Evolutionary conservation across 129 eudicot species (phyloP).

Genomic region (Cynara cardunculus): DNA sequence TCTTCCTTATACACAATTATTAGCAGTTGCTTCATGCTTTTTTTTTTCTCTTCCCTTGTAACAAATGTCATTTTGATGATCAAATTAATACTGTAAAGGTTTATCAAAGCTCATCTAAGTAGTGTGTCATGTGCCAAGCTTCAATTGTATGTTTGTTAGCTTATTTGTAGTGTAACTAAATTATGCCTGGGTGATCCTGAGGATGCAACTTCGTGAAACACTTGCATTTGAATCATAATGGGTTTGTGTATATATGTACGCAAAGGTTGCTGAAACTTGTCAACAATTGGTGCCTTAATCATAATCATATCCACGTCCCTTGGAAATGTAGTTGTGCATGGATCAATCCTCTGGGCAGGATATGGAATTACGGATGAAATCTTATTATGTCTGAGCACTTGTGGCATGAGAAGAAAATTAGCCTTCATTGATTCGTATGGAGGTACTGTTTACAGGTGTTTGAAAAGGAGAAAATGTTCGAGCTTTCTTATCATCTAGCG

Average conservation of each 20-base stretch:
- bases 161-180: background rate
- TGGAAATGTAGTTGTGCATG: background rate
- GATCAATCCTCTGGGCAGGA: background rate
- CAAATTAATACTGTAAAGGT: background rate
- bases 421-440: no score
- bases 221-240: no score
- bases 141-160: background rate
- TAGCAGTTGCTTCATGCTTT: background rate
- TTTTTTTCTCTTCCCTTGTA: slow-evolving; percentile 3
- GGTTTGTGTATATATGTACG: no score
- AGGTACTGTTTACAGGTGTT: no score
- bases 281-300: no score
- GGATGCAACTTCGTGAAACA: no score
- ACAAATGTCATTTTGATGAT: slow-evolving; percentile 18
- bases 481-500: no score
- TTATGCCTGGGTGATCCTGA: background rate
- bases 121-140: background rate
- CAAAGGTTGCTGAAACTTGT: no score
- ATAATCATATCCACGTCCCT: no score
- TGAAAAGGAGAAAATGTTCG: no score
- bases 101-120: slow-evolving; percentile 2
- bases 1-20: slow-evolving; percentile 1
- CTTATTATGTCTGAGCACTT: background rate
- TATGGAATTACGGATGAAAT: background rate
- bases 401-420: no score